Evolutionary conservation across 2,329 filamentous ascomycete species (phyloP), one percentile per base, ranked within the genome.

Genomic region (Microsporum ferrugineum): DNA sequence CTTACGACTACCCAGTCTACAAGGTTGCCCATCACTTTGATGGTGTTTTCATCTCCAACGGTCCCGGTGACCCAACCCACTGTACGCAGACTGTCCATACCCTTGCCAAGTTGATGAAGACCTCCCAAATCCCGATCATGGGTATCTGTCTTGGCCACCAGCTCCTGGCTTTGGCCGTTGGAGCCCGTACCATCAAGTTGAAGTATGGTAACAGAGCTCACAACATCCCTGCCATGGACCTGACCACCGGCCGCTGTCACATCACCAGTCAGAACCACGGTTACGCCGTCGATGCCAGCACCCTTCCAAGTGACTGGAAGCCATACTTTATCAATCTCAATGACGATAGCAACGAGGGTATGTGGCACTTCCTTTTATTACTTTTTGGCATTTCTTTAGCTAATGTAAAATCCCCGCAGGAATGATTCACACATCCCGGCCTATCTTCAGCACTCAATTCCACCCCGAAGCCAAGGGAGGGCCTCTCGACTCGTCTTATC

Each of bases 151-250:
- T 99, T 67, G 94, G 94, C 66, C 94, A 99, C 78, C 94, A 99
- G 81, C 86, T 99, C 59, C 82, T 99, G 62, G 92, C 91, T 66
- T 84, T 96, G 68, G 91, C 94, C 57, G 83, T 88, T 63, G 94
- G 94, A 65, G 94, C 89, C 60, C 83, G 85, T 69, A 97, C 94
- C 64, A 87, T 95, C 78, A 97, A 97, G 84, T 85, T 99, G 77
- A 97, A 97, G 84, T 99, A 96, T 76, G 94, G 94, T 71, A 99
- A 99, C 83, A 88, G 94, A 68, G 94, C 91, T 17, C 94, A 97
- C 82, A 99, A 99, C 82, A 97, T 97, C 70, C 94, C 94, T 6
- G 91, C 91, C 63, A 80, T 97, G 62, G 92, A 97, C 73, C 81
- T 96, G 74, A 96, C 89, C 63, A 97, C 92, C 41, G 92, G 94